Evolutionary conservation across 148 eudicot species (phyloP).

Genomic region (Drosera capensis): DNA sequence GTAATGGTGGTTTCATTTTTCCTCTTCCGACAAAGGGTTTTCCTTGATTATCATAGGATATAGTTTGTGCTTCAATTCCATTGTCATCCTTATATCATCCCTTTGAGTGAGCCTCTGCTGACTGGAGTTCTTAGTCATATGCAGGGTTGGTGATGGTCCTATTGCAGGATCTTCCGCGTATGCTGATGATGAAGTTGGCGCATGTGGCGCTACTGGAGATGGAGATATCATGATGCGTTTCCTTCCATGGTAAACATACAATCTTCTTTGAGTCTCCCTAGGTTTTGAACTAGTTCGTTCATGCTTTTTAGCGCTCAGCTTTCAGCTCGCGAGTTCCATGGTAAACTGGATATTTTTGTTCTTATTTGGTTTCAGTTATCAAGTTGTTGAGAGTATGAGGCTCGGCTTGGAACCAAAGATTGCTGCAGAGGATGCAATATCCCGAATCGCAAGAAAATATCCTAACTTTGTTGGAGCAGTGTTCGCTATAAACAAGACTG

Average conservation of each 20-base stretch:
- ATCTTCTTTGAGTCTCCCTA: neutral
- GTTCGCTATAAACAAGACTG: conserved; percentile 55
- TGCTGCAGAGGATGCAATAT: conserved; percentile 84
- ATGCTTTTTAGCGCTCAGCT: neutral
- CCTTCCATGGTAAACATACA: conserved; percentile 62
- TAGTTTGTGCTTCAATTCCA: neutral
- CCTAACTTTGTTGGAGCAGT: conserved; percentile 81
- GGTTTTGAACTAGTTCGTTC: neutral
- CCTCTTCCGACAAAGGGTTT: neutral
- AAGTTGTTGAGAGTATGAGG: conserved; percentile 94
- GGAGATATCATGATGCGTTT: conserved; percentile 99
- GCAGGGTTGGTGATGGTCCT: conserved; percentile 96
- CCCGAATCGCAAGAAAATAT: conserved; percentile 58
- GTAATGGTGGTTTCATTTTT: conserved; percentile 15
- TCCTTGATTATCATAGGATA: neutral
- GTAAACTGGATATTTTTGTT: neutral
- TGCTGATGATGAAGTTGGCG: conserved; percentile 88
- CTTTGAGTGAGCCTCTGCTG: neutral
- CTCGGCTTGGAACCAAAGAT: conserved; percentile 67
- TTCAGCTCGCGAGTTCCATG: neutral
- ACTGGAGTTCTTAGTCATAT: conserved; percentile 7
- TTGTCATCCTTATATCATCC: neutral
- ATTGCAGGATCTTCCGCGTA: conserved; percentile 92
- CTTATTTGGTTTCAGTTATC: conserved; percentile 39
- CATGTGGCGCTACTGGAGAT: conserved; percentile 96